Percentiles rank a stretch among this genome's conserved stretches.
phyloP scores from a whole-genome alignment of 371 early-diverging fungal genomes.

The Syncephalastrum monosporum region DNA sequence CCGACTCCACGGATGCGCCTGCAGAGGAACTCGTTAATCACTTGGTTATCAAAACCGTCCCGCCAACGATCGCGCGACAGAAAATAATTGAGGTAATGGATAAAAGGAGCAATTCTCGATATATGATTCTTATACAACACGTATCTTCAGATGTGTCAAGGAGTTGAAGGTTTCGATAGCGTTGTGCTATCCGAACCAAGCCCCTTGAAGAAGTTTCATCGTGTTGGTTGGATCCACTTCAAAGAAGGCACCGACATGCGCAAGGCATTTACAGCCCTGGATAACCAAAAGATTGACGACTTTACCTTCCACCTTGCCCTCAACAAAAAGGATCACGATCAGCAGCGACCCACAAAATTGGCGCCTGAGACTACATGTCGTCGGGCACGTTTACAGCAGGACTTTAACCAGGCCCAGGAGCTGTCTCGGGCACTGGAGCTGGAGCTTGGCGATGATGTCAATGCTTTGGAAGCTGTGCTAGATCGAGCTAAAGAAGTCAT shows the following conservation, averaged over 20 bases:
- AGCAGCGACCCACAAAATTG: conserved; percentile 50
- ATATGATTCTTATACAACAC: not conserved
- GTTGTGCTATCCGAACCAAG: conserved; percentile 89
- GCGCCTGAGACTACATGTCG: conserved; percentile 65
- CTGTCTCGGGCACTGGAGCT: conserved; percentile 63
- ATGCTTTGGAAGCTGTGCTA: conserved; percentile 30
- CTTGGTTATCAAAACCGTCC: conserved; percentile 82
- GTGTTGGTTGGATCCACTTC: conserved; percentile 93
- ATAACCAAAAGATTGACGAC: conserved; percentile 69
- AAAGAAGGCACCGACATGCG: conserved; percentile 80
- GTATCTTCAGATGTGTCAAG: conserved; percentile 58
- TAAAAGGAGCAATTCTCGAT: not conserved
- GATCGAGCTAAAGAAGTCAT: conserved; percentile 37
- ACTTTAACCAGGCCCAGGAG: conserved; percentile 58
- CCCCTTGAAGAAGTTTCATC: conserved; percentile 77
- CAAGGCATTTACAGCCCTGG: conserved; percentile 63
- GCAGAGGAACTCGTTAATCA: conserved; percentile 41
- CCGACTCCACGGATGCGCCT: conserved; percentile 18
- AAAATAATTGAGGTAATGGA: conserved; percentile 68
- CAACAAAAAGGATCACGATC: conserved; percentile 51
- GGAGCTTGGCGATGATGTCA: conserved; percentile 48
- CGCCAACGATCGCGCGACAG: conserved; percentile 72
- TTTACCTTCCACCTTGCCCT: conserved; percentile 73
- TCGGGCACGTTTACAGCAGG: conserved; percentile 67
- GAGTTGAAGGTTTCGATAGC: conserved; percentile 77